Evolutionary conservation across 1,139 yeast genomes (phyloP).

Genomic region (Zhuliangozyma blackwelliae): DNA sequence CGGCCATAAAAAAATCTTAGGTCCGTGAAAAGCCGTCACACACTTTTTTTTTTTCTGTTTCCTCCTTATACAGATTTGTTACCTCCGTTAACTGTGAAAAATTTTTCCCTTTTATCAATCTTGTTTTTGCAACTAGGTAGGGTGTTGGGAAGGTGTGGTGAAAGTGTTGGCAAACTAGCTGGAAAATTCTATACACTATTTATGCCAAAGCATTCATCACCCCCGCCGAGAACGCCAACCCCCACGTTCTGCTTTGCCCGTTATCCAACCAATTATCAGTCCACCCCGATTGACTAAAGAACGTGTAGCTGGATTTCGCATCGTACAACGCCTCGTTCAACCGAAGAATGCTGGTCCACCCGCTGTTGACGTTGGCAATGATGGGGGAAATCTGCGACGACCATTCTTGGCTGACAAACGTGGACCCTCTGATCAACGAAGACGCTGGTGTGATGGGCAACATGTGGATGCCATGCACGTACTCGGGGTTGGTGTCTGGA

Average conservation of each 20-base stretch:
- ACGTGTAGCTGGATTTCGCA: slow-evolving; percentile 61
- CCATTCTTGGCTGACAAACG: slow-evolving; percentile 83
- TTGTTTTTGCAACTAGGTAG: too few species aligned
- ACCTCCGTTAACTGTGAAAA: too few species aligned
- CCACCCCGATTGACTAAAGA: slow-evolving; percentile 49
- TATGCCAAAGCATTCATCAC: slow-evolving; percentile 28
- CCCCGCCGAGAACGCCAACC: slow-evolving; percentile 73
- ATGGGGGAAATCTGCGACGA: slow-evolving; percentile 45
- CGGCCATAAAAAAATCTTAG: too few species aligned
- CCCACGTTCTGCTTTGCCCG: slow-evolving; percentile 92
- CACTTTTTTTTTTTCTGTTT: too few species aligned
- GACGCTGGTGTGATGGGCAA: slow-evolving; percentile 82
- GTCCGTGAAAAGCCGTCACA: too few species aligned
- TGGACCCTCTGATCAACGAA: slow-evolving; percentile 63
- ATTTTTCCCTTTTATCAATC: too few species aligned
- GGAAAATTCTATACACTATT: slow-evolving; percentile 23
- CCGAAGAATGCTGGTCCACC: slow-evolving; percentile 86
- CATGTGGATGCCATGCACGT: slow-evolving; percentile 95
- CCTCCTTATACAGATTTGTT: too few species aligned
- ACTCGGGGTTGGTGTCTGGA: slow-evolving; percentile 52
- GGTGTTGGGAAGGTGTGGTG: not conserved
- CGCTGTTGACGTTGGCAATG: slow-evolving; percentile 56
- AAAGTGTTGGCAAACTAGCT: slow-evolving; percentile 1
- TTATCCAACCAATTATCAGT: slow-evolving; percentile 54
- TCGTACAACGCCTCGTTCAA: slow-evolving; percentile 75